Conservation (phyloP, 2,329 filamentous ascomycete species). For the Clarireedia sp. region DNA sequence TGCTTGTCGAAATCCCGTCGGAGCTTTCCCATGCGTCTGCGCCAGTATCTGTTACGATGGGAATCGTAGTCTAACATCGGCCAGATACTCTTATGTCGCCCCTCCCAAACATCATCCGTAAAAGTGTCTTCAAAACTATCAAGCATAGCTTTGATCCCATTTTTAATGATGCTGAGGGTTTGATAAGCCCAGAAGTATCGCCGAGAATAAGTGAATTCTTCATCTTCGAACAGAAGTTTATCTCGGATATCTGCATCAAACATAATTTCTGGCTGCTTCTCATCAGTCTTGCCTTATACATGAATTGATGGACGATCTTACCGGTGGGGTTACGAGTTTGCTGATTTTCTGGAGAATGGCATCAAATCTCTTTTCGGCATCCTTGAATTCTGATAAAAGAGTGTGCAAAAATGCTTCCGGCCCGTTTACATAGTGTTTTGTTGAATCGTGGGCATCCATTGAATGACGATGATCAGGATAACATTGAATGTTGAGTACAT, state of each 20-base stretch:
- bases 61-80: slow-evolving; percentile 41
- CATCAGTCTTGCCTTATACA: too few species aligned
- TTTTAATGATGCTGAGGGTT: slow-evolving; percentile 51
- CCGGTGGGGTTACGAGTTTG: slow-evolving; percentile 50
- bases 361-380: slow-evolving; percentile 50
- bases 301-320: slow-evolving; percentile 21
- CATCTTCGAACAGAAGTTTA: slow-evolving; percentile 53
- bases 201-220: slow-evolving; percentile 45
- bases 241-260: slow-evolving; percentile 49
- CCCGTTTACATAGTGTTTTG: slow-evolving; percentile 50
- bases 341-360: slow-evolving; percentile 49
- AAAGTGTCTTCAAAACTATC: slow-evolving; percentile 50
- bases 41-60: slow-evolving; percentile 38
- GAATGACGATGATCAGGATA: slow-evolving; percentile 52
- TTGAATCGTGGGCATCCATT: slow-evolving; percentile 45
- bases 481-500: slow-evolving; percentile 50
- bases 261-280: slow-evolving; percentile 42
- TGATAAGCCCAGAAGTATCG: slow-evolving; percentile 58
- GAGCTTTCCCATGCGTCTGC: slow-evolving; percentile 39
- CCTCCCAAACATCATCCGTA: slow-evolving; percentile 50
- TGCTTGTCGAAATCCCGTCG: slow-evolving; percentile 36
- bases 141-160: slow-evolving; percentile 50
- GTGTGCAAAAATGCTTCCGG: slow-evolving; percentile 54
- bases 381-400: slow-evolving; percentile 50
- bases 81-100: slow-evolving; percentile 47